Evolutionary conservation across 345 rosid genomes (phyloP).

Genomic region (Camelina sativa): DNA sequence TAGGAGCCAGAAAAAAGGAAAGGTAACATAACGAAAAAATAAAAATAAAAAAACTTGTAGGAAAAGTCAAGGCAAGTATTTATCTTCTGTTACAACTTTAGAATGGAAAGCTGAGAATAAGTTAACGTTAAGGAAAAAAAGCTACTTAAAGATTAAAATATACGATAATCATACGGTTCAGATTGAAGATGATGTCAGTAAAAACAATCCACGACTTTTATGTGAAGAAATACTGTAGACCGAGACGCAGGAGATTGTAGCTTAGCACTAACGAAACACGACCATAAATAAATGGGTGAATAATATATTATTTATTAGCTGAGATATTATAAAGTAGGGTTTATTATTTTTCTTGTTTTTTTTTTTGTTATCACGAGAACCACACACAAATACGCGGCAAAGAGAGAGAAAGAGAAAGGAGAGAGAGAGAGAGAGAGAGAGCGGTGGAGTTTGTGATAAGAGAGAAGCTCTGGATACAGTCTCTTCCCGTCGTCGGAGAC

Average conservation of each 20-base stretch:
- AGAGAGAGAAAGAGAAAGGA: constrained; percentile 17
- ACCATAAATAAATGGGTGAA: constrained; percentile 19
- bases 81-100: constrained; percentile 1
- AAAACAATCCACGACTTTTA: neutral
- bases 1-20: neutral
- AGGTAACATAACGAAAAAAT: neutral
- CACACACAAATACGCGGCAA: constrained; percentile 37
- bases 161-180: constrained; percentile 4
- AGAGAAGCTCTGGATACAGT: constrained; percentile 68
- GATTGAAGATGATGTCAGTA: neutral
- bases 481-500: constrained; percentile 77
- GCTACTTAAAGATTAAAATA: neutral
- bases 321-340: constrained; percentile 33
- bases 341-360: neutral
- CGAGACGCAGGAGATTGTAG: constrained; percentile 3
- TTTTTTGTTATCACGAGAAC: constrained; percentile 32
- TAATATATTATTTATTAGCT: constrained; percentile 7
- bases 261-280: constrained; percentile 16
- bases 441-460: constrained; percentile 36
- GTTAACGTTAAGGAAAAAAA: neutral
- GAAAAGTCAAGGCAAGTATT: constrained; percentile 29
- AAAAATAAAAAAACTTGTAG: neutral
- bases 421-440: constrained; percentile 30
- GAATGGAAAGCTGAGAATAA: neutral
- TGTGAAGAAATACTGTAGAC: neutral